phyloP scores from a whole-genome alignment of 2,329 filamentous ascomycete species.

The Pestalotiopsis sp. region DNA sequence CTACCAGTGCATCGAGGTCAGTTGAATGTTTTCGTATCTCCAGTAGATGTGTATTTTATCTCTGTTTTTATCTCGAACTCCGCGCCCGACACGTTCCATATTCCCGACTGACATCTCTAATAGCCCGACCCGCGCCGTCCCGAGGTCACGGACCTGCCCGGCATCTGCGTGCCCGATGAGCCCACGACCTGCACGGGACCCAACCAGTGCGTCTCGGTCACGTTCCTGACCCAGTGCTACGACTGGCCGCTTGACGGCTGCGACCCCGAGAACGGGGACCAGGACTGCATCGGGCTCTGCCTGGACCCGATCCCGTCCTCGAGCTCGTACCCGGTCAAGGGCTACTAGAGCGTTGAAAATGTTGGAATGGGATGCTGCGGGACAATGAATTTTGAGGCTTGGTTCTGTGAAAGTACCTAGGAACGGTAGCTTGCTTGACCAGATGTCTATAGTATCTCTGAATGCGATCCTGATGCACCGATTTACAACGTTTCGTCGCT shows the following conservation, averaged over 20 bases:
- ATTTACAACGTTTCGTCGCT: too few relatives aligned
- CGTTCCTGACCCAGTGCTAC: conserved; percentile 5
- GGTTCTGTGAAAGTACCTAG: too few relatives aligned
- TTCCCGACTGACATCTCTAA: background rate
- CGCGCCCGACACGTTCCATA: too few relatives aligned
- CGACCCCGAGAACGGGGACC: conserved; percentile 15
- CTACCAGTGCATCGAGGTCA: conserved; percentile 12
- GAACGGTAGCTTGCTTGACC: too few relatives aligned
- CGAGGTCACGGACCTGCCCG: conserved; percentile 11
- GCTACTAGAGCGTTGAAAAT: background rate
- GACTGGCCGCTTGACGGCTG: conserved; percentile 16
- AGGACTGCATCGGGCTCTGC: conserved; percentile 16
- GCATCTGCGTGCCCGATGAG: conserved; percentile 15
- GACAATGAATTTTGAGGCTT: background rate
- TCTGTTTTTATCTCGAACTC: background rate
- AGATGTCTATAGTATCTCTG: too few relatives aligned
- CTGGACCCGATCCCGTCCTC: conserved; percentile 8
- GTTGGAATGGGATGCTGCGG: too few relatives aligned
- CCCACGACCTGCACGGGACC: background rate
- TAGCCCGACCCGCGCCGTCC: conserved; percentile 12
- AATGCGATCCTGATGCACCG: too few relatives aligned
- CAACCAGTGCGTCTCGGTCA: conserved; percentile 9
- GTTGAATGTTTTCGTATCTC: background rate
- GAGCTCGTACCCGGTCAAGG: background rate
- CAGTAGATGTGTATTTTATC: too few relatives aligned